These are phyloP conservation scores for Pulveroboletus sp. DNA, from an alignment of 768 basidiomycete genomes.

Conservation along the genomic window DNA sequence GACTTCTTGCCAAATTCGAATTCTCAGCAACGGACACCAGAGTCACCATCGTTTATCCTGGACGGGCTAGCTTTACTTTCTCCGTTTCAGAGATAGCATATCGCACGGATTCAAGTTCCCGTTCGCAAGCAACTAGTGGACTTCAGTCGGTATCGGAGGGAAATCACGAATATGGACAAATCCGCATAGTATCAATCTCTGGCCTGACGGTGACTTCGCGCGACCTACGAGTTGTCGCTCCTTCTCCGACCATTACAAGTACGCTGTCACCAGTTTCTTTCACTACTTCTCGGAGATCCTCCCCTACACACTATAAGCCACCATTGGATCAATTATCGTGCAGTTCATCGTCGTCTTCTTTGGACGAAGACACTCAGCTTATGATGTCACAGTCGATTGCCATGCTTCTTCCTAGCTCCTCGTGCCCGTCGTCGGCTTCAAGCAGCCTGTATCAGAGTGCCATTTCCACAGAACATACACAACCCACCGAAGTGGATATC, in stretches of 20 bases:
- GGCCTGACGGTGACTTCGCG: conserved; percentile 55
- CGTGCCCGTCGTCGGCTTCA: conserved; percentile 47
- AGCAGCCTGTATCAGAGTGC: conserved; percentile 83
- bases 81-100: conserved; percentile 58
- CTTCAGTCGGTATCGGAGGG: conserved; percentile 13
- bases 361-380: conserved; percentile 64
- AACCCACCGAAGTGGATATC: background rate
- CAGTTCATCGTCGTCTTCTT: conserved; percentile 53
- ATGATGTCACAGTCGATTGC: conserved; percentile 78
- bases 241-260: conserved; percentile 18
- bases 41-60: conserved; percentile 67
- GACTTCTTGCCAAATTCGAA: conserved; percentile 74
- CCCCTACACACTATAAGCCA: conserved; percentile 2
- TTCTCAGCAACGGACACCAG: conserved; percentile 69
- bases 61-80: conserved; percentile 58
- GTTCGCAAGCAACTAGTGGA: conserved; percentile 27
- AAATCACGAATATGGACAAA: conserved; percentile 21
- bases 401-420: conserved; percentile 48
- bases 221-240: conserved; percentile 34
- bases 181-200: conserved; percentile 52
- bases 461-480: conserved; percentile 37
- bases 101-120: conserved; percentile 34
- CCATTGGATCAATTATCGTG: conserved; percentile 33
- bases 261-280: conserved; percentile 28
- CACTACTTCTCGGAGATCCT: conserved; percentile 13